Evolutionary conservation across 2,329 filamentous ascomycete genomes (phyloP).

Genomic region (Fusarium sp.): DNA sequence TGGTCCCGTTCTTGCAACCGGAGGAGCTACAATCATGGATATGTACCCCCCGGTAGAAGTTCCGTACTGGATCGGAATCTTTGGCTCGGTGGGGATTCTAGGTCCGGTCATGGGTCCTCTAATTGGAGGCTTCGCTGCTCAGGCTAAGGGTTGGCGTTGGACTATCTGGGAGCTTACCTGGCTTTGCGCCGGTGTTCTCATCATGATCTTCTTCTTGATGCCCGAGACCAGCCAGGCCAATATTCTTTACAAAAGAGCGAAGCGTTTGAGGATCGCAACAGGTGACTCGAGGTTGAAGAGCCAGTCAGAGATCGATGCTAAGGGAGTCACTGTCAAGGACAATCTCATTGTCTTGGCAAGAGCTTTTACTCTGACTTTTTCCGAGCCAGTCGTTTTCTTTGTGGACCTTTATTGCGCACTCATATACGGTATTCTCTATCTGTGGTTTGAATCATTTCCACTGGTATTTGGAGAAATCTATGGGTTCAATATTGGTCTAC

Average conservation of each 20-base stretch:
- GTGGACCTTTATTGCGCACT: conserved; percentile 56
- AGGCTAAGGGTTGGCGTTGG: conserved; percentile 40
- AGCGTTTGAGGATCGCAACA: conserved; percentile 26
- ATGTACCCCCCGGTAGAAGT: conserved; percentile 12
- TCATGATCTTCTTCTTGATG: conserved; percentile 40
- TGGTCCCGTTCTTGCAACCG: conserved; percentile 17
- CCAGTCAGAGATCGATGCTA: conserved; percentile 9
- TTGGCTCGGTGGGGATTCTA: neutral
- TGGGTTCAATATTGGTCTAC: conserved; percentile 67
- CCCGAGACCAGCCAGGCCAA: conserved; percentile 42
- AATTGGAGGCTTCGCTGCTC: conserved; percentile 14
- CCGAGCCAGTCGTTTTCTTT: conserved; percentile 59
- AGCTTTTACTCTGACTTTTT: conserved; percentile 51
- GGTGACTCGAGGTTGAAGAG: conserved; percentile 19
- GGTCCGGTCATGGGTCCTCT: conserved; percentile 24
- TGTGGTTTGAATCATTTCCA: conserved; percentile 46
- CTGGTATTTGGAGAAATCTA: conserved; percentile 39
- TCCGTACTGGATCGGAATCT: conserved; percentile 14
- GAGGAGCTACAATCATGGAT: conserved; percentile 18
- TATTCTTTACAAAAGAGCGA: conserved; percentile 36
- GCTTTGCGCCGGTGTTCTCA: conserved; percentile 28
- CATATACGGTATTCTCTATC: conserved; percentile 58
- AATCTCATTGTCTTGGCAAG: conserved; percentile 51
- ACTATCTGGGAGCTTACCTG: conserved; percentile 42
- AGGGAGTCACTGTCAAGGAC: conserved; percentile 28